Evolutionary conservation across 2,329 filamentous ascomycete species (phyloP).

Genomic region (Neobulgaria alba): DNA sequence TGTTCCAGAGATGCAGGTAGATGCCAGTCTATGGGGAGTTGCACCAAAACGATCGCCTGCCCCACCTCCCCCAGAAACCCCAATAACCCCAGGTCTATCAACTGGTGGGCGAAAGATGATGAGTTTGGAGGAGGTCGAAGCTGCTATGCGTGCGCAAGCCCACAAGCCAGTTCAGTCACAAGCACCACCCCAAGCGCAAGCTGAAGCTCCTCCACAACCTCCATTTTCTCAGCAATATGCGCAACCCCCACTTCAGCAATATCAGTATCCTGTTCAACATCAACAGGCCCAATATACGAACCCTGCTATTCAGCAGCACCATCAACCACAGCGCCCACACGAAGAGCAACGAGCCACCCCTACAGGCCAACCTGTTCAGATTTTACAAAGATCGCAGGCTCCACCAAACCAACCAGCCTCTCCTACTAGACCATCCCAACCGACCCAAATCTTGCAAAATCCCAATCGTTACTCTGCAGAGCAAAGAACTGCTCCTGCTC

Average conservation of each 20-base stretch:
- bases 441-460: conserved; percentile 73
- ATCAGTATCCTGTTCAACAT: conserved; percentile 18
- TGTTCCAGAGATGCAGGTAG: conserved; percentile 83
- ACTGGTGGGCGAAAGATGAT: conserved; percentile 63
- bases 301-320: conserved; percentile 14
- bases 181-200: conserved; percentile 27
- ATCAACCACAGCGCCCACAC: conserved; percentile 18
- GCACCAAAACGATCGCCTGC: conserved; percentile 48
- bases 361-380: conserved; percentile 20
- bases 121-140: conserved; percentile 95
- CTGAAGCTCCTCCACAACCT: conserved; percentile 18
- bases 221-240: conserved; percentile 11
- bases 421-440: conserved; percentile 42
- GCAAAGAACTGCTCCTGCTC: conserved; percentile 30
- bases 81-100: conserved; percentile 11
- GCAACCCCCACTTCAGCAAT: conserved; percentile 20
- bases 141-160: conserved; percentile 70
- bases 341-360: conserved; percentile 16
- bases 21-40: conserved; percentile 86
- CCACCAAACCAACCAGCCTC: conserved; percentile 26
- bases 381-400: conserved; percentile 23
- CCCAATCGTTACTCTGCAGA: conserved; percentile 56
- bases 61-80: conserved; percentile 27
- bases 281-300: conserved; percentile 13
- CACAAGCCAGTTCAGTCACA: conserved; percentile 34